These are phyloP conservation scores for Neurospora sp. DNA, from an alignment of 495 filamentous ascomycete genomes.

Conservation along the genomic window DNA sequence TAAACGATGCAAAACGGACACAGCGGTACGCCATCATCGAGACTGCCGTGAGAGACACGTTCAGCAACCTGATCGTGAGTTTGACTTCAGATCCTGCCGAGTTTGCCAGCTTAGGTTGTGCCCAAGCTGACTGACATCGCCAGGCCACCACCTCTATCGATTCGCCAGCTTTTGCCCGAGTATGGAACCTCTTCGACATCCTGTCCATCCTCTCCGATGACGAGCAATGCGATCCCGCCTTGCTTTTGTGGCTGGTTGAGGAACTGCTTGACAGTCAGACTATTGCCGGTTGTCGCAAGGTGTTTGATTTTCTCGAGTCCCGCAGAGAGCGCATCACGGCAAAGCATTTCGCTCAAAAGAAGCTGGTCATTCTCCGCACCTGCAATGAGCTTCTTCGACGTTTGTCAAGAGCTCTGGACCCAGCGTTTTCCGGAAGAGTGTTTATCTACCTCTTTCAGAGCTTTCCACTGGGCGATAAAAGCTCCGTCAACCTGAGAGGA, in stretches of 20 bases:
- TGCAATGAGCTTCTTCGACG: conserved; percentile 93
- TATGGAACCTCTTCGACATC: conserved; percentile 92
- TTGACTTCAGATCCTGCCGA: neutral
- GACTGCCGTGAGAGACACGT: conserved; percentile 65
- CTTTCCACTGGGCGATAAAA: conserved; percentile 90
- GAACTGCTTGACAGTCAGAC: conserved; percentile 94
- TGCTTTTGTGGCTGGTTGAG: conserved; percentile 85
- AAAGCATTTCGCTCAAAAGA: conserved; percentile 77
- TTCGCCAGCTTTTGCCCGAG: conserved; percentile 60
- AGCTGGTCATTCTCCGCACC: conserved; percentile 74
- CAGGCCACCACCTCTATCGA: conserved; percentile 63
- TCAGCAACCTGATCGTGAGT: conserved; percentile 65
- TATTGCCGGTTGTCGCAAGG: conserved; percentile 74
- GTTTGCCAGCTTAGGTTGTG: neutral
- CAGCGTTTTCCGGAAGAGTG: conserved; percentile 91
- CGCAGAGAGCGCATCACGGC: conserved; percentile 76
- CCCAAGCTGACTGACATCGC: conserved; percentile 6
- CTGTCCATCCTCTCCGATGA: conserved; percentile 75
- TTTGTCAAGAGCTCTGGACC: conserved; percentile 87
- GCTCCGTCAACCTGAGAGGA: conserved; percentile 90
- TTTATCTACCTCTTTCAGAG: conserved; percentile 98
- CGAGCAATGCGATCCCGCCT: conserved; percentile 72
- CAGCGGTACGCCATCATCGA: conserved; percentile 59
- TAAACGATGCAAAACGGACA: conserved; percentile 27
- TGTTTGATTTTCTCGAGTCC: conserved; percentile 92